Conservation (phyloP, 805 yeast species). For the Teunomyces lycoperdinae region DNA sequence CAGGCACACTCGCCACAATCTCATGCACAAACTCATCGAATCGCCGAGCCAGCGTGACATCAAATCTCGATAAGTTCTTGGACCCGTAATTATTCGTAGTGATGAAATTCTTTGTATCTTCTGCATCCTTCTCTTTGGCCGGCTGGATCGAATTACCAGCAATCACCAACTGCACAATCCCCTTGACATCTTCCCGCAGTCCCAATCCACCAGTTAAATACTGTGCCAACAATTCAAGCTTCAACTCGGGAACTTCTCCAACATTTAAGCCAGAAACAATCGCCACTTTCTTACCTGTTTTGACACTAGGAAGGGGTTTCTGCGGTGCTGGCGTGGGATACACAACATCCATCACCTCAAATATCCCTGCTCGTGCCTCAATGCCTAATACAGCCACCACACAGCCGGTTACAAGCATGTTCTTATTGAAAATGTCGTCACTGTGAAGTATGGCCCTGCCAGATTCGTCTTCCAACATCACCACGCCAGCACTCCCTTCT, state of each 20-base stretch:
- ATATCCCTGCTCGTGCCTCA: constrained; percentile 78
- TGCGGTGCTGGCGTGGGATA: constrained; percentile 70
- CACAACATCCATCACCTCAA: constrained; percentile 76
- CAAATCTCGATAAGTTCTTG: constrained; percentile 51
- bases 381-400: constrained; percentile 84
- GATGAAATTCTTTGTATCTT: constrained; percentile 27
- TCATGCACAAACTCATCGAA: constrained; percentile 61
- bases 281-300: constrained; percentile 52
- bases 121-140: constrained; percentile 18
- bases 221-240: constrained; percentile 60
- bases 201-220: constrained; percentile 72
- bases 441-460: constrained; percentile 76
- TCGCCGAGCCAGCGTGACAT: constrained; percentile 45
- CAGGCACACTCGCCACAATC: constrained; percentile 57
- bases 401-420: constrained; percentile 82
- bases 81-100: constrained; percentile 48
- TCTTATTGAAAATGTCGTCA: constrained; percentile 51
- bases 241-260: constrained; percentile 38
- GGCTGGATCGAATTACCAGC: constrained; percentile 68
- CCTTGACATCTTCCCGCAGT: constrained; percentile 24
- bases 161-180: constrained; percentile 53
- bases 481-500: constrained; percentile 51
- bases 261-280: constrained; percentile 75
- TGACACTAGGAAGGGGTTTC: constrained; percentile 19
- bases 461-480: constrained; percentile 86